phyloP scores from a whole-genome alignment of 805 yeast species.

The Zygosaccharomyces bailii region DNA sequence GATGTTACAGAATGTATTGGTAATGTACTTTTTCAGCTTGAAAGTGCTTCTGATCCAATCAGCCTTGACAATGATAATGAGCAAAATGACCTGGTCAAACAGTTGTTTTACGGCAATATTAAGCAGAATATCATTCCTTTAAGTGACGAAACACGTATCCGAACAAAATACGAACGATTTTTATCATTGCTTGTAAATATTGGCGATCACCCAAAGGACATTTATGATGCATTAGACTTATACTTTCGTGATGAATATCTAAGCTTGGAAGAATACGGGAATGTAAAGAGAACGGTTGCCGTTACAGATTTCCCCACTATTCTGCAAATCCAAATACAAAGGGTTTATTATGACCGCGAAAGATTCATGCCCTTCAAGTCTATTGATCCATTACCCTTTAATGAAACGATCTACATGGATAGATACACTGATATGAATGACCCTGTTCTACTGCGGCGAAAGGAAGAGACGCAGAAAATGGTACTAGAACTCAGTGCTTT shows the following conservation, averaged over 20 bases:
- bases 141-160: conserved; percentile 33
- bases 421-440: conserved; percentile 75
- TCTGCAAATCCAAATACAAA: conserved; percentile 86
- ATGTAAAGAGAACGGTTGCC: conserved; percentile 69
- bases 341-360: conserved; percentile 84
- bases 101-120: conserved; percentile 80
- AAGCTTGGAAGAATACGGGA: conserved; percentile 63
- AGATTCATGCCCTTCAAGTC: conserved; percentile 75
- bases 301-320: conserved; percentile 72
- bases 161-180: conserved; percentile 68
- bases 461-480: conserved; percentile 58
- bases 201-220: conserved; percentile 80
- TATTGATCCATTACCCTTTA: conserved; percentile 75
- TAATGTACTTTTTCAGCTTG: conserved; percentile 86
- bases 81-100: conserved; percentile 76
- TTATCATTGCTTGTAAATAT: conserved; percentile 79
- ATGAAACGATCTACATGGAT: conserved; percentile 77
- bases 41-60: conserved; percentile 75
- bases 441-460: conserved; percentile 45
- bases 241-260: conserved; percentile 70
- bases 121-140: conserved; percentile 68
- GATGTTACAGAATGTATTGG: conserved; percentile 98
- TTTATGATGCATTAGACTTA: conserved; percentile 86
- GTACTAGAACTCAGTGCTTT: conserved; percentile 49
- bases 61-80: conserved; percentile 68